Evolutionary conservation across 83 land plant genomes (phyloP).

Genomic region (Picea mariana): DNA sequence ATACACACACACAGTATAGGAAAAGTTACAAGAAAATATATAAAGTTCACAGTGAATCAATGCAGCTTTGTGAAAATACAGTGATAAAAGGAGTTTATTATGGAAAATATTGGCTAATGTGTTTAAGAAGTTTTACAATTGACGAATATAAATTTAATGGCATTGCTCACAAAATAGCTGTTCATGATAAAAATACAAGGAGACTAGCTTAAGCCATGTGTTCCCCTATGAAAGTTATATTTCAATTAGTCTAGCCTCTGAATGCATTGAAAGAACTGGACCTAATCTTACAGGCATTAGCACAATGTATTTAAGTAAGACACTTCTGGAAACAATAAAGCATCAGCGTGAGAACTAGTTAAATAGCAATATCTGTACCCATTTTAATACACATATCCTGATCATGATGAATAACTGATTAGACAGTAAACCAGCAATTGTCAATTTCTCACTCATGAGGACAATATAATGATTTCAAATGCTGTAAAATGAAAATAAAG

Average conservation of each 20-base stretch:
- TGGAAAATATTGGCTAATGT: no score
- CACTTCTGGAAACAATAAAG: background rate
- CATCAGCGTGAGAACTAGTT: background rate
- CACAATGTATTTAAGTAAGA: background rate
- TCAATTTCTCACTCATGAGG: background rate
- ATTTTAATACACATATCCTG: background rate
- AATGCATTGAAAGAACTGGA: slow-evolving; percentile 1
- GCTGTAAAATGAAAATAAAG: background rate
- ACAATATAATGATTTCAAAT: slow-evolving; percentile 1
- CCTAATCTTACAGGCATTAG: background rate
- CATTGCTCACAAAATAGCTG: background rate
- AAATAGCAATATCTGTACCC: background rate
- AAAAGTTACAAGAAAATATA: background rate
- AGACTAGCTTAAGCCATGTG: background rate
- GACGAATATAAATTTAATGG: background rate
- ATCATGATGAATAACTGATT: background rate
- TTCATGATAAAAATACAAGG: background rate
- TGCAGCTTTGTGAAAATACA: background rate
- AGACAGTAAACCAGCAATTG: background rate
- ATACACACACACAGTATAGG: background rate
- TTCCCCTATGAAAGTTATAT: background rate
- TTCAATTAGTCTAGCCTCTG: background rate
- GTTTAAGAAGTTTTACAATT: no score
- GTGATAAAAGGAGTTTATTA: no score
- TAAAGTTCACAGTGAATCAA: background rate